Percentiles rank a stretch among this genome's conserved stretches.
phyloP scores from a whole-genome alignment of 208 protist species.

The Leishmania turanica region DNA sequence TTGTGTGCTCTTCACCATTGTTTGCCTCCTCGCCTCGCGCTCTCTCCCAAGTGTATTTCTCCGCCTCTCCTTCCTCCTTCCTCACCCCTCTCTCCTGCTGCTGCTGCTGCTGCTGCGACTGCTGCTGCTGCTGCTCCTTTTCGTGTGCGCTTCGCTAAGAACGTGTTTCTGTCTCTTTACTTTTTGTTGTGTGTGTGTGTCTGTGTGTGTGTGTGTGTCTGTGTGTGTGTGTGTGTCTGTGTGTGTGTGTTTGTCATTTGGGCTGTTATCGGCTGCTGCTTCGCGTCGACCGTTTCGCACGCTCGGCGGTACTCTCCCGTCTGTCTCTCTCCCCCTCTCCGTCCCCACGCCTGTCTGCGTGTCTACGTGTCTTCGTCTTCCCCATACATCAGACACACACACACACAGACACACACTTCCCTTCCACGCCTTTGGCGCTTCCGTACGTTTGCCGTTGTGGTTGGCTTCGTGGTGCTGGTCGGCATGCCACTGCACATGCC shows the following conservation, averaged over 20 bases:
- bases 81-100: neutral
- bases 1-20: slow-evolving; percentile 6
- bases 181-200: neutral
- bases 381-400: no score
- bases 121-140: neutral
- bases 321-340: neutral
- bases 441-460: neutral
- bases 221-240: no score
- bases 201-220: slow-evolving; percentile 12
- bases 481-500: neutral
- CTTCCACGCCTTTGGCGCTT: neutral
- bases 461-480: no score
- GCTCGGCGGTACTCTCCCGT: neutral
- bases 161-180: slow-evolving; percentile 2
- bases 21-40: neutral
- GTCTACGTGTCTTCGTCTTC: no score
- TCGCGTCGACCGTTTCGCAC: neutral
- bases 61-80: neutral
- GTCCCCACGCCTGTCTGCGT: slow-evolving; percentile 4
- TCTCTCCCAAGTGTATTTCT: neutral
- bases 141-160: neutral
- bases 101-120: no score
- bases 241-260: neutral
- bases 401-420: no score
- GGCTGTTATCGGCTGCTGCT: neutral